Conservation (phyloP, 257 asterid genomes). For the Jasminum sambac region DNA sequence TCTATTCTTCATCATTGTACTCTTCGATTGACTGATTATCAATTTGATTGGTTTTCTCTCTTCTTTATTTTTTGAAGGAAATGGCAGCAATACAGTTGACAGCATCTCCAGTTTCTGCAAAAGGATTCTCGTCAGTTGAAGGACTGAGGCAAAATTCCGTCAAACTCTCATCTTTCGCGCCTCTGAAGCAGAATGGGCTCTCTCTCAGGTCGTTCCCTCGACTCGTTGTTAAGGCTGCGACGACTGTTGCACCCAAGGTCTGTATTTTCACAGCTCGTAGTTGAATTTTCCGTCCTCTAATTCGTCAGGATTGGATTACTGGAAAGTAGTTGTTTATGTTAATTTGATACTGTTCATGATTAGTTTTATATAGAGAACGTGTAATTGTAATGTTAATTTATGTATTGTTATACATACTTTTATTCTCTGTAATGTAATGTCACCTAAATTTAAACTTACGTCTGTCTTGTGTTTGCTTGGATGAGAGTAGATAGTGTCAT, state of each 20-base stretch:
- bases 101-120: constrained; percentile 71
- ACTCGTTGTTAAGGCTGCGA: constrained; percentile 83
- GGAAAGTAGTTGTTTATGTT: too few relatives aligned
- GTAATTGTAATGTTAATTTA: too few relatives aligned
- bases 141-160: constrained; percentile 65
- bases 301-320: too few relatives aligned
- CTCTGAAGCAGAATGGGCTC: constrained; percentile 43
- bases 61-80: constrained; percentile 26
- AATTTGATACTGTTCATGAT: too few relatives aligned
- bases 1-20: neutral
- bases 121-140: constrained; percentile 72
- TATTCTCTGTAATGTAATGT: too few relatives aligned
- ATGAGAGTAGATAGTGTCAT: too few relatives aligned
- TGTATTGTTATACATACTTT: too few relatives aligned
- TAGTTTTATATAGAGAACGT: too few relatives aligned
- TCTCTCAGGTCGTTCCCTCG: constrained; percentile 45
- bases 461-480: too few relatives aligned
- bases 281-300: neutral
- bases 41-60: neutral
- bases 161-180: constrained; percentile 47
- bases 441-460: too few relatives aligned
- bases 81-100: constrained; percentile 86
- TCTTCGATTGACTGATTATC: neutral
- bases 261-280: neutral
- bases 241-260: constrained; percentile 93